Base-by-base conservation (phyloP, 768 basidiomycete species). In the Termitomyces sp. region DNA sequence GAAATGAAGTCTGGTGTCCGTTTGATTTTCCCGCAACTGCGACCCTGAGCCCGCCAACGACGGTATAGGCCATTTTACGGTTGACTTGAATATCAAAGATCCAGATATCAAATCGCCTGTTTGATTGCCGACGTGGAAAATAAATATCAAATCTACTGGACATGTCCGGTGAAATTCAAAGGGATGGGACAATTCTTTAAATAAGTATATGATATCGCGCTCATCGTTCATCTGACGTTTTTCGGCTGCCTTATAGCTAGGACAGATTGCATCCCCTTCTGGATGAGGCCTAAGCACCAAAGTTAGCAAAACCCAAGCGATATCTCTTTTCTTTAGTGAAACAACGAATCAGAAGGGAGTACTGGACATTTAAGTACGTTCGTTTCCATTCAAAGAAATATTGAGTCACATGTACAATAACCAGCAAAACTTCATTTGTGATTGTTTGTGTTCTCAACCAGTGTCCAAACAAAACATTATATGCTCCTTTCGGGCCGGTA, bases 361-460 rank as follows among this genome's bases (percentile, higher is more conserved):
- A 20, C 20, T 29, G 15, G 18, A 28, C 39, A 41, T n/a, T n/a
- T 3, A n/a, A n/a, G n/a, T n/a, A 1, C 26, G 13, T 26, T 26
- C 18, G 20, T 44, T 53, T 39, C 67, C 57, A 64, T 60, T 10
- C n/a, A 15, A 20, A 5, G 20, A 4, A 28, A 29, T 29, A n/a
- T 10, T 0, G 3, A n/a, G 46, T 18, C 46, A 47, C 22, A 44
- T 22, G 10, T 13, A 24, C 42, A 22, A 24, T 22, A 1, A 12
- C 0, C 24, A 44, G 4, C 44, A 22, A 45, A 18, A 5, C 3
- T 47, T 29, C 16, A 29, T 47, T 12, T 48, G 28, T 28, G 7
- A 45, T 45, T 12, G 44, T 5, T 48, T 31, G 47, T 47, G 46
- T 48, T 33, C 12, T 6, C 3, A 5, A 46, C 16, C 16, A 37